Conservation (phyloP, 2,329 filamentous ascomycete genomes). For the Graphilbum sp. region DNA sequence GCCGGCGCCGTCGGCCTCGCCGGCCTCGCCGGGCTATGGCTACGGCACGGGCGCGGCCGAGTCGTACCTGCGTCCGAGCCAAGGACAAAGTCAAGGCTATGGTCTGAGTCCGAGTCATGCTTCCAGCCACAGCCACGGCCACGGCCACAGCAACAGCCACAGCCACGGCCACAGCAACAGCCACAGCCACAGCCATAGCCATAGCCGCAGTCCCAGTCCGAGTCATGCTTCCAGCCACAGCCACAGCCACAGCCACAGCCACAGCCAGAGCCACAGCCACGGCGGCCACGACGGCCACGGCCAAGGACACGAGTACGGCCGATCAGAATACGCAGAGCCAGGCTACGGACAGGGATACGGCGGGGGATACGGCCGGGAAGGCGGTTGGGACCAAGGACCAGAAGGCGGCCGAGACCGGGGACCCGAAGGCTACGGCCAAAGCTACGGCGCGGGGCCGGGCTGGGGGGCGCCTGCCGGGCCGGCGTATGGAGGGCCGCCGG, state of each 20-base stretch:
- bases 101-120: too few relatives aligned
- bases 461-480: background rate
- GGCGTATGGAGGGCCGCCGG: background rate
- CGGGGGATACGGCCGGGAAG: too few relatives aligned
- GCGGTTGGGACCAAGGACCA: background rate
- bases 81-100: background rate
- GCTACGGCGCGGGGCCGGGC: background rate
- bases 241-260: background rate
- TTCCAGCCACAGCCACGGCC: background rate
- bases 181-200: background rate
- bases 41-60: conserved; percentile 16
- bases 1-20: conserved; percentile 10
- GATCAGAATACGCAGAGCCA: conserved; percentile 3
- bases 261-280: background rate
- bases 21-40: conserved; percentile 19
- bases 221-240: background rate
- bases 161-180: too few relatives aligned
- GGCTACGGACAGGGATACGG: conserved; percentile 9
- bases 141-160: too few relatives aligned
- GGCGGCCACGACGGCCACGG: background rate
- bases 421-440: background rate
- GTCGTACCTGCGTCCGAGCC: conserved; percentile 4
- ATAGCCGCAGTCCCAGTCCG: too few relatives aligned
- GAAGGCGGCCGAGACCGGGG: background rate
- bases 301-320: background rate